Evolutionary conservation across 176 grass and related monocot genomes (phyloP), one percentile per base, ranked within the genome.

Genomic region (Oryza coarctata): DNA sequence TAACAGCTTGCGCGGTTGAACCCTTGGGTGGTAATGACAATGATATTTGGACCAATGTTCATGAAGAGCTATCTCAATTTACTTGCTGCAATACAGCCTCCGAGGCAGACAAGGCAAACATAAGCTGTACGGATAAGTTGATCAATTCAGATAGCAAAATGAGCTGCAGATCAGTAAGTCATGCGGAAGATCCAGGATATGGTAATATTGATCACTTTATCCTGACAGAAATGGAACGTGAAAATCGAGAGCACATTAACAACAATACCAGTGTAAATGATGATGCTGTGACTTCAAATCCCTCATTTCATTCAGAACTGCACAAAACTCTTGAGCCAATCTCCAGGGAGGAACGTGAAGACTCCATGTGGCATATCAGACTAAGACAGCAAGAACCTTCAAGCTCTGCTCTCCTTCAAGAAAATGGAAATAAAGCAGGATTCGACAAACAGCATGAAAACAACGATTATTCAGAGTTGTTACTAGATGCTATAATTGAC

Each of bases 271-370:
- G 63, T 80, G 23, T 62, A 67, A 80, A 68, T 68, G 49, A 89
- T 71, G 49, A 73, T 71, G 75, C 26, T 33, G 39, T 76, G 18
- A 47, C 32, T 35, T 63, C 75, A 29, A 77, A 82, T 68, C 76
- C 70, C 73, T 86, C 41, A 26, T 6, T 82, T 80, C 73, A 83
- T 61, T 83, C 70, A 76, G 76, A 88, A 13, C 67, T 76, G 74
- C 79, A 88, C 74, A 77, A 88, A 85, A 69, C 63, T 80, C 44
- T 86, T 71, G 83, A 70, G 32, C 9, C 41, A 44, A 81, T 52
- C 33, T 80, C 78, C 35, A 74, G 66, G 70, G 82, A 90, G 62
- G 85, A 90, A 85, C 25, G 80, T 36, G 79, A 80, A 68, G 55
- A 40, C 60, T 80, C 63, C 52, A 41, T 80, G 20, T 83, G 79